Conservation (phyloP, 2,329 filamentous ascomycete species). For the Calonectria honghensis region DNA sequence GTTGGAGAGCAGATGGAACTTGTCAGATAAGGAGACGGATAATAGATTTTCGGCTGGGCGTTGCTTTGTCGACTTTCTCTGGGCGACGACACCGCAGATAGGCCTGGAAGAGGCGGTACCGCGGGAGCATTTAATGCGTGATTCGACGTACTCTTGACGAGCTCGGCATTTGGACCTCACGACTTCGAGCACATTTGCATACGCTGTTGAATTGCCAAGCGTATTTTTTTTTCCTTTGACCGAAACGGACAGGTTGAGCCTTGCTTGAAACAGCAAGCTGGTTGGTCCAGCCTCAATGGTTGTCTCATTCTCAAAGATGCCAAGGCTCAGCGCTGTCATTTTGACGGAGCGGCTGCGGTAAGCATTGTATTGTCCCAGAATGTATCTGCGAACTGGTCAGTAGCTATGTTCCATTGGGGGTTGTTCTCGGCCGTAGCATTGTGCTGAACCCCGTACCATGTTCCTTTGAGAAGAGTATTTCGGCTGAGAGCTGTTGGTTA, state of each 20-base stretch:
- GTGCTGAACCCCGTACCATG: conserved; percentile 32
- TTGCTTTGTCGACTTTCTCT: conserved; percentile 16
- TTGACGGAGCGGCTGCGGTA: background rate
- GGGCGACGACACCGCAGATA: conserved; percentile 36
- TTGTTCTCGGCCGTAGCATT: background rate
- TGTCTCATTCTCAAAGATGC: conserved; percentile 35
- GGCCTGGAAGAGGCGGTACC: background rate
- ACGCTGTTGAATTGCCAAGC: too few relatives aligned
- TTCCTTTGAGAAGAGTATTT: conserved; percentile 37
- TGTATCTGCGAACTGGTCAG: conserved; percentile 11
- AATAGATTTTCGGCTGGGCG: background rate
- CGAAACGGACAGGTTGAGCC: background rate
- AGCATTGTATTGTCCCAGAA: conserved; percentile 7
- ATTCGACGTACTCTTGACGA: conserved; percentile 41
- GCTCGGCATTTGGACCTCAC: conserved; percentile 15
- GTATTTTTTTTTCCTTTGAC: background rate
- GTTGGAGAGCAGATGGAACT: too few relatives aligned
- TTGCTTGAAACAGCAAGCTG: conserved; percentile 28
- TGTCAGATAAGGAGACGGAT: background rate
- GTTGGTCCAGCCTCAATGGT: background rate
- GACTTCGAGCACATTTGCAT: background rate
- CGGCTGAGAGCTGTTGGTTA: background rate
- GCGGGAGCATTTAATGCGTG: conserved; percentile 32
- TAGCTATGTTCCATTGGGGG: conserved; percentile 6
- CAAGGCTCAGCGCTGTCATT: background rate